These are phyloP conservation scores for Metschnikowia rubicola DNA, from an alignment of 805 yeast genomes.

Conservation along the genomic window DNA sequence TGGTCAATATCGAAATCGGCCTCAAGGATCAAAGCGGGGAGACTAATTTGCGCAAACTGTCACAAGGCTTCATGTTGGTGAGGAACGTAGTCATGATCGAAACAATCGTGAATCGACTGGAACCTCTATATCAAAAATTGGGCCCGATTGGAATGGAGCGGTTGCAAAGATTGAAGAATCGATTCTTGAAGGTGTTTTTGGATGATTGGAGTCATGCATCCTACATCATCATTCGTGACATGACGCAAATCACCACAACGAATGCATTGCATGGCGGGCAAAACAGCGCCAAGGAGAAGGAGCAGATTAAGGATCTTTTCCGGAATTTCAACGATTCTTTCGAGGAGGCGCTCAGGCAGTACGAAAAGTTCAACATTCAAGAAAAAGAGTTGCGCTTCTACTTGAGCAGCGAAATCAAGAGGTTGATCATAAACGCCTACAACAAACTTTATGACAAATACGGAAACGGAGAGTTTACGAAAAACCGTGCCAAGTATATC, in stretches of 20 bases:
- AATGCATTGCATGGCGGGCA: conserved; percentile 39
- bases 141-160: conserved; percentile 61
- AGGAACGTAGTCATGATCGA: conserved; percentile 74
- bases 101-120: conserved; percentile 59
- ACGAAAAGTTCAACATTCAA: conserved; percentile 60
- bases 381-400: conserved; percentile 63
- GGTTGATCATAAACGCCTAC: conserved; percentile 77
- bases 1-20: conserved; percentile 59
- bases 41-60: conserved; percentile 33
- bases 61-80: conserved; percentile 66
- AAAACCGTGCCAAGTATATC: conserved; percentile 66
- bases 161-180: conserved; percentile 63
- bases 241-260: conserved; percentile 61
- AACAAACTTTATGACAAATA: conserved; percentile 80
- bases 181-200: conserved; percentile 69
- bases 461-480: conserved; percentile 64
- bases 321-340: conserved; percentile 77
- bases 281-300: conserved; percentile 66
- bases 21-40: conserved; percentile 39
- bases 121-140: conserved; percentile 49
- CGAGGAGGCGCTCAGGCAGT: conserved; percentile 68
- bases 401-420: conserved; percentile 67
- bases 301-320: conserved; percentile 79
- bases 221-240: conserved; percentile 66
- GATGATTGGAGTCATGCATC: conserved; percentile 80